These are phyloP conservation scores for Xylaria cubensis DNA, from an alignment of 495 filamentous ascomycete genomes.

Conservation along the genomic window DNA sequence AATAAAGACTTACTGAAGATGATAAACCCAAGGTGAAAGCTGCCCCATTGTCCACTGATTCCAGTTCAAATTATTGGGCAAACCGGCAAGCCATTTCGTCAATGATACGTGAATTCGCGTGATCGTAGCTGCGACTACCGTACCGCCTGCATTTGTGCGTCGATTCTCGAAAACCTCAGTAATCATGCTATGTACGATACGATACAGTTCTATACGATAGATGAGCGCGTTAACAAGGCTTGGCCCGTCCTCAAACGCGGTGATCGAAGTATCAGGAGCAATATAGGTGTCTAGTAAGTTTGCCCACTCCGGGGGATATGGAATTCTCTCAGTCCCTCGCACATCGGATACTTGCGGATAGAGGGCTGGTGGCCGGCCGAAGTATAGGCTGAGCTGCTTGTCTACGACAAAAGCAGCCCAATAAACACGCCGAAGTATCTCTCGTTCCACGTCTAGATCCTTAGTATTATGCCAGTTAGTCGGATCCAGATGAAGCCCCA, in stretches of 20 bases:
- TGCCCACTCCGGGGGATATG: slow-evolving; percentile 33
- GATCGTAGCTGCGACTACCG: slow-evolving; percentile 36
- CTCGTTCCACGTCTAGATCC: slow-evolving; percentile 38
- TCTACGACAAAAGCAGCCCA: slow-evolving; percentile 46
- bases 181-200: slow-evolving; percentile 46
- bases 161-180: slow-evolving; percentile 46
- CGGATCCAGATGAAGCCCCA: slow-evolving; percentile 47
- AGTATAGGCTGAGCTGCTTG: slow-evolving; percentile 44
- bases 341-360: slow-evolving; percentile 44
- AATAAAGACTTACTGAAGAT: slow-evolving; percentile 39
- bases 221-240: slow-evolving; percentile 37
- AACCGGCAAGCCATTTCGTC: slow-evolving; percentile 39
- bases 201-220: slow-evolving; percentile 41
- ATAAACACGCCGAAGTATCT: slow-evolving; percentile 41
- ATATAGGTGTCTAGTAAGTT: slow-evolving; percentile 39
- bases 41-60: slow-evolving; percentile 41
- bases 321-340: slow-evolving; percentile 40
- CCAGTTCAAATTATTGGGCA: slow-evolving; percentile 43
- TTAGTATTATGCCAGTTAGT: slow-evolving; percentile 40
- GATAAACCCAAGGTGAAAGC: slow-evolving; percentile 38
- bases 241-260: slow-evolving; percentile 41
- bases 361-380: slow-evolving; percentile 43
- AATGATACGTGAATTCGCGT: slow-evolving; percentile 41
- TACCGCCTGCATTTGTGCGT: slow-evolving; percentile 32
- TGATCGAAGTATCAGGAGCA: slow-evolving; percentile 33